Percentiles rank a stretch among this genome's conserved stretches.
Evolutionary conservation across 106 monocot species (phyloP).

Genomic region (Gastrodia elata): DNA sequence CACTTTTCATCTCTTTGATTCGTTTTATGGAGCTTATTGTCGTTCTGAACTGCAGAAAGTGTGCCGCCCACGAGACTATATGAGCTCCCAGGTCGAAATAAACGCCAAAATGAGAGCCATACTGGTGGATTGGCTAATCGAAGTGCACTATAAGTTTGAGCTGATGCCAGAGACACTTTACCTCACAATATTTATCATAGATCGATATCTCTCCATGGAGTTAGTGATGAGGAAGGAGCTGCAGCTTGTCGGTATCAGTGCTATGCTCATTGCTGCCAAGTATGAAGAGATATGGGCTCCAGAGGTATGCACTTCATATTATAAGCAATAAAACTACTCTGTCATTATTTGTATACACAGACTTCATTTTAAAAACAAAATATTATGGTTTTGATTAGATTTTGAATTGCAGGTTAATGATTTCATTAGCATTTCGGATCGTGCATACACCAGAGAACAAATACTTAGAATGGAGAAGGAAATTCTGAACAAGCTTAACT

Average conservation of each 20-base stretch:
- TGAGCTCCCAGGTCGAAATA: slow-evolving; percentile 52
- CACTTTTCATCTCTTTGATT: no score
- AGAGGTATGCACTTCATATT: slow-evolving; percentile 19
- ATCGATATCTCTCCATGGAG: slow-evolving; percentile 41
- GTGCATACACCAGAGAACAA: slow-evolving; percentile 36
- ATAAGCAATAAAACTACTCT: no score
- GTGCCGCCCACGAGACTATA: slow-evolving; percentile 29
- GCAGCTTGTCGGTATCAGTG: slow-evolving; percentile 59
- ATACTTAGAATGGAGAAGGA: slow-evolving; percentile 47
- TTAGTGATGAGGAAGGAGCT: slow-evolving; percentile 38
- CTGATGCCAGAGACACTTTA: slow-evolving; percentile 64
- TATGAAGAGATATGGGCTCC: slow-evolving; percentile 84
- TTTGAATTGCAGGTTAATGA: slow-evolving; percentile 42
- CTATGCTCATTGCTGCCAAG: slow-evolving; percentile 78
- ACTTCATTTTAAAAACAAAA: no score
- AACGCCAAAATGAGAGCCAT: slow-evolving; percentile 65
- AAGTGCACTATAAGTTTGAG: slow-evolving; percentile 65
- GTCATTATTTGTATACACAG: no score
- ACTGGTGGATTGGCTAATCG: slow-evolving; percentile 62
- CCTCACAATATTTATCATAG: slow-evolving; percentile 47
- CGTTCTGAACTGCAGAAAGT: no score
- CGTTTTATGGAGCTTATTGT: no score
- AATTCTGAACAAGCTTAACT: slow-evolving; percentile 54
- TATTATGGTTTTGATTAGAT: no score
- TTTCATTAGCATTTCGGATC: slow-evolving; percentile 59